Base-by-base conservation (phyloP, 208 protist genomes). In the Leishmania martiniquensis region DNA sequence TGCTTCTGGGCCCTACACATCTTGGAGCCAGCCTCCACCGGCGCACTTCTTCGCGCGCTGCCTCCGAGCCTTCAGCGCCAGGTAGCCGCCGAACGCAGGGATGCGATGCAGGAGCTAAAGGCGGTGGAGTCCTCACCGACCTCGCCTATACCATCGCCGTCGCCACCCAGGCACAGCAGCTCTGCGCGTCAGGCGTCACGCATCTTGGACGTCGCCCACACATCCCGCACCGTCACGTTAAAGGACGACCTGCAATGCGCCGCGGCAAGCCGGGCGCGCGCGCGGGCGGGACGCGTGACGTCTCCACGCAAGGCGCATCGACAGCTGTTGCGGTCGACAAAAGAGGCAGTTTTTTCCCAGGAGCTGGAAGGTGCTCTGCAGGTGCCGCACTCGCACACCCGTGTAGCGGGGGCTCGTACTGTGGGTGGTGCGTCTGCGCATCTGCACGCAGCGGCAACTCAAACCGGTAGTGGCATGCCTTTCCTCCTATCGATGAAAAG, bases 1-100 rank as follows among this genome's bases (percentile, higher is more conserved):
- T 87, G 88, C 76, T 92, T 88, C 51, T 89, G 87, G 84, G 77
- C 78, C 10, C 81, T 95, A 51, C 52, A 84, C 34, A 45, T 85
- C 1, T 44, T 89, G n/a, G 86, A 94, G 54, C 84, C 81, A n/a
- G 81, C 78, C 25, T 80, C 82, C 0, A 85, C 91, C 17, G 68
- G 34, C 17, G 44, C n/a, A 32, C 76, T 96, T 0, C 76, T 82
- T 34, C 77, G 77, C 10, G 54, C 39, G 22, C 72, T 94, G 15
- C 81, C 89, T 4, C 76, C 65, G 2, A 17, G 65, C 10, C 76
- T 82, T 22, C 83, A 81, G 42, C 67, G 78, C 5, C 74, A 75
- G 60, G 69, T 95, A 12, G 76, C 45, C 15, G 73, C 55, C 17
- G 80, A 80, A 67, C 42, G 76, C 10, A 63, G 17, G 10, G 44